Conservation (phyloP, 169 alveolate species). For the Neospora caninum region DNA sequence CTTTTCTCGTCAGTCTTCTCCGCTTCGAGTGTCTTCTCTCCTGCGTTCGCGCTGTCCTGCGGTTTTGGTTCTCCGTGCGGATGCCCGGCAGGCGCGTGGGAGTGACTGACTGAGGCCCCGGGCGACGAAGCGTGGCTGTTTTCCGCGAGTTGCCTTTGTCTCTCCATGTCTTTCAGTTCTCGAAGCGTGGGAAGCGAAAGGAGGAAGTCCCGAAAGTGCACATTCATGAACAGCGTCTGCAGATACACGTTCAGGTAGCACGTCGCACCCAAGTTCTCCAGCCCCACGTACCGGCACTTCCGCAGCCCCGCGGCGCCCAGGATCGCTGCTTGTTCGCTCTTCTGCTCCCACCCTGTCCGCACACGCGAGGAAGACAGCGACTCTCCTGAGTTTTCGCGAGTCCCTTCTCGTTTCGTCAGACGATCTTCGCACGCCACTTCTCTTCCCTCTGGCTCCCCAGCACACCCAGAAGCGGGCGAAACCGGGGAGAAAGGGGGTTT, state of each 20-base stretch:
- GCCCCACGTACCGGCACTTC: slow-evolving; percentile 80
- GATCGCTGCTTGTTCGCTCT: slow-evolving; percentile 32
- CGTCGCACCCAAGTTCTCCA: slow-evolving; percentile 91
- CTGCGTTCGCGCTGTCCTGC: background rate
- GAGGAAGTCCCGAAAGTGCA: slow-evolving; percentile 68
- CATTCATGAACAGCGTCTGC: slow-evolving; percentile 88
- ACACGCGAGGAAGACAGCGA: background rate
- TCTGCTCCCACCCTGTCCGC: slow-evolving; percentile 16
- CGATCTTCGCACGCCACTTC: background rate
- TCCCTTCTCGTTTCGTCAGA: background rate
- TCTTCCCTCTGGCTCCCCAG: slow-evolving; percentile 28
- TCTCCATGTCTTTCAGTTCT: slow-evolving; percentile 46
- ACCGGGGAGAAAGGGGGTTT: background rate
- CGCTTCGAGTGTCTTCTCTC: background rate
- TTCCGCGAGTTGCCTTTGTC: background rate
- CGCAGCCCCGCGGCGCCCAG: slow-evolving; percentile 47
- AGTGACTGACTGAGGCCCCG: background rate
- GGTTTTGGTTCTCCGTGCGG: background rate
- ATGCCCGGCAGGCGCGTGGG: background rate
- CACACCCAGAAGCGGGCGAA: background rate
- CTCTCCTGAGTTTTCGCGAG: too few relatives aligned
- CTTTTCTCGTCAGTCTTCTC: background rate
- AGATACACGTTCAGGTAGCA: slow-evolving; percentile 94
- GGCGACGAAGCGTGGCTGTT: background rate
- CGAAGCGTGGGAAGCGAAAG: slow-evolving; percentile 65